A percentile compares a stretch with the other conserved stretches of the same genome.
These are phyloP conservation scores for Leccinum variicolor DNA, from an alignment of 768 basidiomycete genomes.

Conservation along the genomic window DNA sequence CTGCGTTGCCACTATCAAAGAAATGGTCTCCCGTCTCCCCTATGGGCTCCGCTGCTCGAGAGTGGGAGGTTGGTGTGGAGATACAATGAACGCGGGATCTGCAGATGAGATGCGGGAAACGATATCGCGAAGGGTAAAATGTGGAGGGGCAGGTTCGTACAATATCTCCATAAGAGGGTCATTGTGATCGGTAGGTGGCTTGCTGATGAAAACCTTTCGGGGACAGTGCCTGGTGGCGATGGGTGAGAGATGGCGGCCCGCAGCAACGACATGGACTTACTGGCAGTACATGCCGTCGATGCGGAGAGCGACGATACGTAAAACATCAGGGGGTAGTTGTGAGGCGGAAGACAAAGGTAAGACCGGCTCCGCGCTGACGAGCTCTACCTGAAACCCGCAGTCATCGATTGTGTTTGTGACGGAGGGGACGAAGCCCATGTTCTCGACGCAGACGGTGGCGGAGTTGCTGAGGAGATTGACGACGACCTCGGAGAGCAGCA, in stretches of 20 bases:
- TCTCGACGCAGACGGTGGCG: slow-evolving; percentile 45
- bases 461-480: slow-evolving; percentile 60
- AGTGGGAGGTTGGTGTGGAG: slow-evolving; percentile 48
- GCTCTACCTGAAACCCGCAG: slow-evolving; percentile 42
- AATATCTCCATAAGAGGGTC: slow-evolving; percentile 47
- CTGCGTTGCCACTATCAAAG: slow-evolving; percentile 55
- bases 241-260: background rate
- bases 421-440: slow-evolving; percentile 29
- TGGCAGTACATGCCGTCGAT: slow-evolving; percentile 64
- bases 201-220: slow-evolving; percentile 39
- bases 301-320: slow-evolving; percentile 49
- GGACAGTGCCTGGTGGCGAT: slow-evolving; percentile 48
- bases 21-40: slow-evolving; percentile 44
- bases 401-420: slow-evolving; percentile 44
- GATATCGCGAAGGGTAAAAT: slow-evolving; percentile 65
- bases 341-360: background rate
- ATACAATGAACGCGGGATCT: slow-evolving; percentile 43
- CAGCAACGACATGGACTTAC: slow-evolving; percentile 35
- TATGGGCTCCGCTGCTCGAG: slow-evolving; percentile 57
- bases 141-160: slow-evolving; percentile 49
- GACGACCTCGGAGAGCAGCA: slow-evolving; percentile 20
- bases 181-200: slow-evolving; percentile 37
- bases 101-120: slow-evolving; percentile 41
- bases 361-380: slow-evolving; percentile 36
- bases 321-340: background rate